A percentile compares a stretch with the other conserved stretches of the same genome.
These are phyloP conservation scores for Arabidopsis hybrid DNA, from an alignment of 441 rosid genomes.

Conservation along the genomic window DNA sequence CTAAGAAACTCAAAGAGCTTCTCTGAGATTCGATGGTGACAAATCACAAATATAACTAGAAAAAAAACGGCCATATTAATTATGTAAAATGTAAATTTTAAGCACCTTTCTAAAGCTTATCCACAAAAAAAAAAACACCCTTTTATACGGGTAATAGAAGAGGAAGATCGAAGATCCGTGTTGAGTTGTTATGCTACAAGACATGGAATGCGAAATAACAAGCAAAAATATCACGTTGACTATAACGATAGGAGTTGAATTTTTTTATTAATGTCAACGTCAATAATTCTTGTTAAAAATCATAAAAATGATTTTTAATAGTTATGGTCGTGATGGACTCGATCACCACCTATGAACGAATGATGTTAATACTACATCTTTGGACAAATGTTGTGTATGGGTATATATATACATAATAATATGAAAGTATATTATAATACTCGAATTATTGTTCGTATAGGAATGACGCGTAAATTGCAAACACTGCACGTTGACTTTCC, in stretches of 20 bases:
- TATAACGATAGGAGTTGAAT: not conserved
- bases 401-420: too few relatives aligned
- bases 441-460: too few relatives aligned
- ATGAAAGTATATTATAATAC: too few relatives aligned
- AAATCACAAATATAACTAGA: too few relatives aligned
- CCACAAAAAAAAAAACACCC: not conserved
- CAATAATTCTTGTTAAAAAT: not conserved
- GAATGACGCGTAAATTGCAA: too few relatives aligned
- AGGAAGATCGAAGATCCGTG: not conserved
- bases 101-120: not conserved
- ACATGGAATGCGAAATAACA: not conserved
- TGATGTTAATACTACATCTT: too few relatives aligned
- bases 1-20: not conserved
- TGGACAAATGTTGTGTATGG: too few relatives aligned
- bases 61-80: not conserved
- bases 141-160: not conserved
- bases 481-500: too few relatives aligned
- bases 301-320: not conserved
- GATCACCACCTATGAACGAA: not conserved
- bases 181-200: not conserved
- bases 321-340: not conserved
- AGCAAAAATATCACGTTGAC: not conserved
- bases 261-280: not conserved
- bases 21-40: not conserved
- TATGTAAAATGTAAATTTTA: not conserved